Evolutionary conservation across 768 basidiomycete genomes (phyloP).

Genomic region (Dendrothele bispora): DNA sequence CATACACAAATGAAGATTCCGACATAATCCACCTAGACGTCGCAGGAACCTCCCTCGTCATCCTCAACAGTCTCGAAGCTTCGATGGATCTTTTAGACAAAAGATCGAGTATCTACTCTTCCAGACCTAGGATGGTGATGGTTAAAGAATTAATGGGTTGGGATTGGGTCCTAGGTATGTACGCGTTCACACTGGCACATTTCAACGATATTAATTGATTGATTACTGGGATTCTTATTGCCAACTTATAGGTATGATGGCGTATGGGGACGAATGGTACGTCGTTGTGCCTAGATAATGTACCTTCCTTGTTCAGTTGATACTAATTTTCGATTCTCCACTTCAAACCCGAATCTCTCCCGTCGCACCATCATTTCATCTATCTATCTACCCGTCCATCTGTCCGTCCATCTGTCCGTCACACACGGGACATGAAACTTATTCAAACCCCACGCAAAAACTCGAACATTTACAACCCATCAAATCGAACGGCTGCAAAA

Average conservation of each 20-base stretch:
- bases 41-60: conserved; percentile 23
- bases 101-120: conserved; percentile 42
- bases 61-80: conserved; percentile 37
- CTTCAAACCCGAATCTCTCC: too few species aligned
- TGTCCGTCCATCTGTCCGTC: too few species aligned
- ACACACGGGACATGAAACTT: too few species aligned
- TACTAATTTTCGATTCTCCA: too few species aligned
- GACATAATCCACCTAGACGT: conserved; percentile 28
- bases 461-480: too few species aligned
- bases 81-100: conserved; percentile 43
- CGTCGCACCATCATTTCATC: too few species aligned
- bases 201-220: conserved; percentile 1
- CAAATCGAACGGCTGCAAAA: too few species aligned
- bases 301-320: too few species aligned
- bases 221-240: conserved; percentile 7
- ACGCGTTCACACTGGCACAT: neutral
- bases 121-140: conserved; percentile 19
- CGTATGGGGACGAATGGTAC: neutral
- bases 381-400: too few species aligned
- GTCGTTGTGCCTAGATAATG: neutral
- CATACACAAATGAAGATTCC: conserved; percentile 23
- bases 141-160: neutral
- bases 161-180: neutral
- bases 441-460: too few species aligned
- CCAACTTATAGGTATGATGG: neutral